A percentile compares a stretch with the other conserved stretches of the same genome.
Evolutionary conservation across 2,329 filamentous ascomycete species (phyloP).

Genomic region (Phyllosticta paracitricarpa): DNA sequence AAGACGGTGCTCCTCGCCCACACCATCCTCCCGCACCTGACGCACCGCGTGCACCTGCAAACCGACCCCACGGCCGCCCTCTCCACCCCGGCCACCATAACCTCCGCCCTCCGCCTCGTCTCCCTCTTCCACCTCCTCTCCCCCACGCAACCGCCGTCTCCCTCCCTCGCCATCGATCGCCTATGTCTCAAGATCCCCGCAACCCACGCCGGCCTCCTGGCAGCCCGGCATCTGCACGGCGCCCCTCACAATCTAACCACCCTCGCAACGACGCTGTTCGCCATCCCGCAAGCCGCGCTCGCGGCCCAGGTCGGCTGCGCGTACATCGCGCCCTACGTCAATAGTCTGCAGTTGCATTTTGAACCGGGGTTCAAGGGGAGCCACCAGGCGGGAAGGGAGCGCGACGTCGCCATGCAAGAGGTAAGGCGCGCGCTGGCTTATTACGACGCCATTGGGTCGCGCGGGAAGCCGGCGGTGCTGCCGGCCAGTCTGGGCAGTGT

Average conservation of each 20-base stretch:
- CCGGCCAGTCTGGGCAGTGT: conserved; percentile 48
- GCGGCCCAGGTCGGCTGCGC: conserved; percentile 49
- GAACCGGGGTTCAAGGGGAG: conserved; percentile 11
- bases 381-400: neutral
- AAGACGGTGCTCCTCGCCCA: conserved; percentile 50
- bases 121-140: conserved; percentile 37
- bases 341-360: conserved; percentile 52
- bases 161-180: conserved; percentile 18
- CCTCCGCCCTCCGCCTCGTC: conserved; percentile 32
- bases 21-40: conserved; percentile 40
- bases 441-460: conserved; percentile 31
- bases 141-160: conserved; percentile 20
- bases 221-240: conserved; percentile 45
- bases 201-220: conserved; percentile 54
- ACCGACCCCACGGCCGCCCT: conserved; percentile 49
- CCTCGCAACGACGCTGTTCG: conserved; percentile 54
- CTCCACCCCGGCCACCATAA: conserved; percentile 38
- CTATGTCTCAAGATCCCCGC: conserved; percentile 55
- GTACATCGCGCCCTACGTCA: conserved; percentile 56
- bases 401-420: neutral
- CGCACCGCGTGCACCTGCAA: conserved; percentile 48
- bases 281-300: conserved; percentile 48
- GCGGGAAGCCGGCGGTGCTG: conserved; percentile 32
- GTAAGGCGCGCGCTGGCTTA: conserved; percentile 18
- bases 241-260: conserved; percentile 43